Base-by-base conservation (phyloP, 257 asterid genomes). In the Asclepias syriaca region DNA sequence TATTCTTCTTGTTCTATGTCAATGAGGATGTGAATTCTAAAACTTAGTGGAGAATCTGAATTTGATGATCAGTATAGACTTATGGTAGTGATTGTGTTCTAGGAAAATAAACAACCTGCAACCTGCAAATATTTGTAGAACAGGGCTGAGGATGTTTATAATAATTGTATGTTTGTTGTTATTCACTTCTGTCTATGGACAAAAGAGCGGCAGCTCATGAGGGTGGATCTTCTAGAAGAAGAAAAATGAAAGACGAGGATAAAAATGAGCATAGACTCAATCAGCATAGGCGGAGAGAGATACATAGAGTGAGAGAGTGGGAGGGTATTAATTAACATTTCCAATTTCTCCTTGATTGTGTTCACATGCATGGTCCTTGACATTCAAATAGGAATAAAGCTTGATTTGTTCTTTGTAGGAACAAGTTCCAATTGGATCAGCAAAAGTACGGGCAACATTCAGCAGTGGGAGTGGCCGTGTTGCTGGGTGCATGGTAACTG, bases 381-480 rank as follows among this genome's bases (percentile, higher is more conserved):
- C 61, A 45, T 58, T 43, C 59, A 29, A 51, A 45, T 16, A 34
- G 29, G 55, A 24, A 13, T 21, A 57, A 68, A 69, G 55, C 18
- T 57, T 63, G 24, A 11, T 76, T 71, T 72, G 18, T 13, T 50
- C 61, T 77, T 70, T 81, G 66, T 78, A 95, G 99, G 98, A 95
- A 71, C 92, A 88, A 84, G 82, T 88, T 66, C 92, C 92, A 6
- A 90, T 95, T 77, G 99, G 99, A 77, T 19, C 80, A 77, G 99
- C 97, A 45, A 96, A 88, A 74, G 94, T 95, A 70, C 90, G 99
- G 78, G 96, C 96, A 1, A 96, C 92, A 65, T 95, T 95, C 82
- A 92, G 88, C 79, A 95, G 98, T 65, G 99, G 99, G 78, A 95
- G 99, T 75, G 97, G 97, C 13, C 91, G 93, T 48, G 99, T 88